These are phyloP conservation scores for Tolypocladium album DNA, from an alignment of 2,329 filamentous ascomycete species.

Conservation along the genomic window DNA sequence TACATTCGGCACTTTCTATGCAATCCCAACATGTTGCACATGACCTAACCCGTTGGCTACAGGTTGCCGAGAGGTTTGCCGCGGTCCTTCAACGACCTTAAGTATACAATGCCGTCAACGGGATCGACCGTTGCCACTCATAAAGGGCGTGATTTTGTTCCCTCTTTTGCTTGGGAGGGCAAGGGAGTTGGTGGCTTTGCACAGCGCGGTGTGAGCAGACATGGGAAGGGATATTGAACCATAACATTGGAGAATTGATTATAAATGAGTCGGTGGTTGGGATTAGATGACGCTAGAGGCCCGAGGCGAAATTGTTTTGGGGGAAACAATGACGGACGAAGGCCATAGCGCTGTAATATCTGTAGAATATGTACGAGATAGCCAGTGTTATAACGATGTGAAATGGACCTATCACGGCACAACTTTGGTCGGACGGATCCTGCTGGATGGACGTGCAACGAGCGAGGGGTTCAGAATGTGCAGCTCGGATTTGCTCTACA, in stretches of 20 bases:
- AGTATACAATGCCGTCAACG: conserved; percentile 1
- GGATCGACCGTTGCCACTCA: neutral
- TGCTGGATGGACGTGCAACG: neutral
- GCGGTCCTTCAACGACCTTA: conserved; percentile 23
- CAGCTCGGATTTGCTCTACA: neutral
- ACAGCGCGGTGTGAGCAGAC: neutral
- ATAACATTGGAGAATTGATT: neutral
- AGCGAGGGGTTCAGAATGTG: neutral
- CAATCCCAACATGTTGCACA: neutral
- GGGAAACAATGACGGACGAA: conserved; percentile 11
- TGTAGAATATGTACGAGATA: conserved; percentile 25
- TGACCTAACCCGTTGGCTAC: conserved; percentile 3
- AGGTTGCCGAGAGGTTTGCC: conserved; percentile 26
- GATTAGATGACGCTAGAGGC: conserved; percentile 6
- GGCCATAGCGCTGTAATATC: conserved; percentile 19
- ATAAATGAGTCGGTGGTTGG: conserved; percentile 1
- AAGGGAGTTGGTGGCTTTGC: neutral
- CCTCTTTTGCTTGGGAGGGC: neutral
- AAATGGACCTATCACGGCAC: conserved; percentile 9
- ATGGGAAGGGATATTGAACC: neutral
- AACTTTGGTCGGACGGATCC: conserved; percentile 1
- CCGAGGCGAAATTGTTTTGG: conserved; percentile 10
- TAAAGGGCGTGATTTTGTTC: neutral
- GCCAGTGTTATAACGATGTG: conserved; percentile 13
- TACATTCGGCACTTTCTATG: neutral